Evolutionary conservation across 305 asterid species (phyloP).

Genomic region (Fraxinus greggii): DNA sequence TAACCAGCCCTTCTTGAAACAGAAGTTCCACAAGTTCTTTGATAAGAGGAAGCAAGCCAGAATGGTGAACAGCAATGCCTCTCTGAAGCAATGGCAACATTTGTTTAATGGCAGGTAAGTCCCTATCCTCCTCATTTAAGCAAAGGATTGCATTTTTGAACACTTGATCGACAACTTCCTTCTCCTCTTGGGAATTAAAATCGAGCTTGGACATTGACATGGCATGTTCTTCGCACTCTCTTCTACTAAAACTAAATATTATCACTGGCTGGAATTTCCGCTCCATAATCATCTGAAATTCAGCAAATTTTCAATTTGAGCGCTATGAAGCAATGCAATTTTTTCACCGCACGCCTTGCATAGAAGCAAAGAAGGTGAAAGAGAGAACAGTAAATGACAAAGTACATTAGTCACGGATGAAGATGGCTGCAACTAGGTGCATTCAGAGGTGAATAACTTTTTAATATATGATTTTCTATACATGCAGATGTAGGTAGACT

Average conservation of each 20-base stretch:
- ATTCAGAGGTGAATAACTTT: neutral
- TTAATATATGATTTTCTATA: neutral
- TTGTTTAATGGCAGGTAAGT: conserved; percentile 77
- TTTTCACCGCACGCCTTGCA: neutral
- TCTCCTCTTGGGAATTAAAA: conserved; percentile 82
- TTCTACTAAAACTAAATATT: conserved; percentile 93
- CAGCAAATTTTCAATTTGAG: conserved; percentile 25
- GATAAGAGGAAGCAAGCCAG: conserved; percentile 95
- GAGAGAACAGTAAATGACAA: neutral
- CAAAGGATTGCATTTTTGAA: conserved; percentile 78
- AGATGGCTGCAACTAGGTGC: conserved; percentile 1
- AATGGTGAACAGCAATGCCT: conserved; percentile 99
- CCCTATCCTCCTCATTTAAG: conserved; percentile 89
- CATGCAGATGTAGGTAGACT: neutral
- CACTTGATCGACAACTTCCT: conserved; percentile 80
- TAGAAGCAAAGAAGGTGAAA: conserved; percentile 4
- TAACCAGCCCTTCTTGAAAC: conserved; percentile 97
- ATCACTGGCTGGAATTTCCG: conserved; percentile 95
- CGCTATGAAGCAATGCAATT: conserved; percentile 3
- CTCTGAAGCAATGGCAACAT: conserved; percentile 97
- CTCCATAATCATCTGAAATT: conserved; percentile 92
- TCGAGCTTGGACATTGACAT: conserved; percentile 98
- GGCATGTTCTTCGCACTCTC: conserved; percentile 99
- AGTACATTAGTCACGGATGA: neutral
- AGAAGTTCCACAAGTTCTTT: conserved; percentile 97